These are phyloP conservation scores for Paraglomus occultum DNA, from an alignment of 192 early-diverging fungal genomes.

Conservation along the genomic window DNA sequence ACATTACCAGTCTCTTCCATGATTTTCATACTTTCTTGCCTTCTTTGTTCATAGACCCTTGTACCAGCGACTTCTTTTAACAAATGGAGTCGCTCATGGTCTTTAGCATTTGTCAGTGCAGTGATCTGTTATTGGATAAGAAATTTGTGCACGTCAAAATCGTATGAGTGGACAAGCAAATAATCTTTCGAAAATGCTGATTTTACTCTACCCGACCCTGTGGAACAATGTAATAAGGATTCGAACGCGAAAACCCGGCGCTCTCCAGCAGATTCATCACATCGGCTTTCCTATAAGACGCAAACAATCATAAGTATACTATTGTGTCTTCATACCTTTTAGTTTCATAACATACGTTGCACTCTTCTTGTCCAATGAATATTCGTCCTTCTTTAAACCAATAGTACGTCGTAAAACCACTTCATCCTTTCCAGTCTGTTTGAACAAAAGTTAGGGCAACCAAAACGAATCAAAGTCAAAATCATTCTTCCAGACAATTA, in stretches of 20 bases:
- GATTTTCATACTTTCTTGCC: constrained; percentile 86
- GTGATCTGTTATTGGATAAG: constrained; percentile 62
- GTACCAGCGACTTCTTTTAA: constrained; percentile 99
- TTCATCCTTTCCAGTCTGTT: constrained; percentile 84
- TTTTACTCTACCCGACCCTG: constrained; percentile 76
- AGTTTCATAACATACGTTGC: constrained; percentile 57
- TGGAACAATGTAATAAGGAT: constrained; percentile 99
- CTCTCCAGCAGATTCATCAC: constrained; percentile 93
- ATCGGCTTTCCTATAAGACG: constrained; percentile 70
- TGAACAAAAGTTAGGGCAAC: background rate
- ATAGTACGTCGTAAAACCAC: constrained; percentile 90
- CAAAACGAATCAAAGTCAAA: background rate
- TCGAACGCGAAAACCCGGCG: constrained; percentile 94
- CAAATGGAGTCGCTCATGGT: constrained; percentile 81
- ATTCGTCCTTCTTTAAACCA: constrained; percentile 97
- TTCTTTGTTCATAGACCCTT: constrained; percentile 88
- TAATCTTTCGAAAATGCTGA: background rate
- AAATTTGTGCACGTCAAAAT: background rate
- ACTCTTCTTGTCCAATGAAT: constrained; percentile 92
- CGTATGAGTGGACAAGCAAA: background rate
- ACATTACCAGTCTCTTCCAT: constrained; percentile 83
- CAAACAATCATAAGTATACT: constrained; percentile 8
- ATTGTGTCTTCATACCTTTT: background rate
- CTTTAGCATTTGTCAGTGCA: constrained; percentile 92
- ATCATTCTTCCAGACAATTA: constrained; percentile 3